These are phyloP conservation scores for Komagataella pastoris DNA, from an alignment of 805 yeast genomes.

Conservation along the genomic window DNA sequence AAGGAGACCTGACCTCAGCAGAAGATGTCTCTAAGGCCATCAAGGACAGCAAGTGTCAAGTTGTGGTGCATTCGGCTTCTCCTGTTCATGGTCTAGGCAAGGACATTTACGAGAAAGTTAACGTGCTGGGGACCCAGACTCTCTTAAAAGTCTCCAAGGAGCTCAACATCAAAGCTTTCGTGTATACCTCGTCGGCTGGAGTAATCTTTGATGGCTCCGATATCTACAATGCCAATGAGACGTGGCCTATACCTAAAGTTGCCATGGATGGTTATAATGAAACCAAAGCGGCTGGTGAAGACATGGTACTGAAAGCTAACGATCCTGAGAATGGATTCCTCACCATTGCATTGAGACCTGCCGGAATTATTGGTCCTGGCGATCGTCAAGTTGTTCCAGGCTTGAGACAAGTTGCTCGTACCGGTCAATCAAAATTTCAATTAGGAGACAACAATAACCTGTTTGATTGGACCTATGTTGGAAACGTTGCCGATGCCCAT, in stretches of 20 bases:
- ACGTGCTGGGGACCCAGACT: conserved; percentile 77
- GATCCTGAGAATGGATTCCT: conserved; percentile 37
- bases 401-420: conserved; percentile 63
- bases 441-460: conserved; percentile 88
- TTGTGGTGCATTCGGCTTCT: conserved; percentile 90
- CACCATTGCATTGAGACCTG: conserved; percentile 88
- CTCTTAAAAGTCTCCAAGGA: conserved; percentile 51
- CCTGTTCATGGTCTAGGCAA: conserved; percentile 88
- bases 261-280: conserved; percentile 97
- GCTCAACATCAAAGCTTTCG: conserved; percentile 45
- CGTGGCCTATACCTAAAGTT: conserved; percentile 81
- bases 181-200: conserved; percentile 95
- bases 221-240: conserved; percentile 82
- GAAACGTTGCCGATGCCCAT: conserved; percentile 95
- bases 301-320: conserved; percentile 64
- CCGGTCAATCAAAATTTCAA: conserved; percentile 86
- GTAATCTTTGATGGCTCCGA: conserved; percentile 95
- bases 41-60: conserved; percentile 42
- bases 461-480: conserved; percentile 97
- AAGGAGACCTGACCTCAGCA: conserved; percentile 76
- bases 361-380: conserved; percentile 98
- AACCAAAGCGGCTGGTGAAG: conserved; percentile 88
- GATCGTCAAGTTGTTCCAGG: conserved; percentile 96
- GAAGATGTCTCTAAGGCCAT: conserved; percentile 59
- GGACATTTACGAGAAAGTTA: conserved; percentile 76